A percentile compares a stretch with the other conserved stretches of the same genome.
These are phyloP conservation scores for Beauveria varroae DNA, from an alignment of 2,329 filamentous ascomycete genomes.

Conservation along the genomic window DNA sequence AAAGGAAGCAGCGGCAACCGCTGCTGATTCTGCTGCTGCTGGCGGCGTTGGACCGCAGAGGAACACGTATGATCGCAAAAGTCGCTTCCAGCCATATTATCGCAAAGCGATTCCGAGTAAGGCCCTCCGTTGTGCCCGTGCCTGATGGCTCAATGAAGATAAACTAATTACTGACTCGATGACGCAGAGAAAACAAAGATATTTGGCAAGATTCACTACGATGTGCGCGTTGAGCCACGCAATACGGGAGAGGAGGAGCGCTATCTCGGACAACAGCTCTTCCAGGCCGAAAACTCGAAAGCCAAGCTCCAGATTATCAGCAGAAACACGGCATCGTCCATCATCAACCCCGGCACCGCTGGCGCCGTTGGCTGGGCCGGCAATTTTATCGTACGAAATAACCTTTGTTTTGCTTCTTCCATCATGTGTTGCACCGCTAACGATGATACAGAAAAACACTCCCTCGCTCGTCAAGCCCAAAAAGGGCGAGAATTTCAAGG, in stretches of 20 bases:
- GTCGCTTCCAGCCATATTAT: constrained; percentile 51
- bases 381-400: constrained; percentile 49
- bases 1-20: constrained; percentile 20
- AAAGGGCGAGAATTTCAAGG: constrained; percentile 67
- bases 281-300: constrained; percentile 42
- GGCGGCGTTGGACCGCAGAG: constrained; percentile 32
- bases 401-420: not conserved
- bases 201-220: constrained; percentile 64
- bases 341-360: constrained; percentile 47
- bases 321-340: constrained; percentile 40
- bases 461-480: constrained; percentile 45
- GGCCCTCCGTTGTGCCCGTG: constrained; percentile 22
- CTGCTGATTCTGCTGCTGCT: constrained; percentile 8
- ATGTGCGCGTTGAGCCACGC: constrained; percentile 67
- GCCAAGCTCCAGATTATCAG: constrained; percentile 44
- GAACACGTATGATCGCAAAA: constrained; percentile 37
- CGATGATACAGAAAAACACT: constrained; percentile 42
- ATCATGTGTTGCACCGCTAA: not conserved
- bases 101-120: constrained; percentile 68
- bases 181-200: constrained; percentile 69
- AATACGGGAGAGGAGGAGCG: constrained; percentile 62
- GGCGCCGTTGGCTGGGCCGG: constrained; percentile 31
- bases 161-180: constrained; percentile 15
- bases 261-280: constrained; percentile 51
- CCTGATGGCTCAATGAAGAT: not conserved